A percentile compares a stretch with the other conserved stretches of the same genome.
These are phyloP conservation scores for Mortierella sp. DNA, from an alignment of 371 early-diverging fungal species.

Conservation along the genomic window DNA sequence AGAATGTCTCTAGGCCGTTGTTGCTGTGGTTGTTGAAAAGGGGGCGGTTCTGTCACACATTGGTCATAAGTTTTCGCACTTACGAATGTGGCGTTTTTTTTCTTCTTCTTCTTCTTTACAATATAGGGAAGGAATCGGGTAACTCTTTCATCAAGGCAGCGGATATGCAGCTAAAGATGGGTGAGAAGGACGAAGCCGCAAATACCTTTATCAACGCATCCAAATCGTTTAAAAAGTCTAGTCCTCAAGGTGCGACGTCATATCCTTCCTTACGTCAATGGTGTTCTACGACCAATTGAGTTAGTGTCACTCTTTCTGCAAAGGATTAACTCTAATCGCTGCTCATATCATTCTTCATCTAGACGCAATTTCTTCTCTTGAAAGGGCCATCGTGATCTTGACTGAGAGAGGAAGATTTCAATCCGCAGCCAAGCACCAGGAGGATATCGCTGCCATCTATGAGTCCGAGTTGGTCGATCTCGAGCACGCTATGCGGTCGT, in stretches of 20 bases:
- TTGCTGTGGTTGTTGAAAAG: neutral
- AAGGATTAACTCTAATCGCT: neutral
- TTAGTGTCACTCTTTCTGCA: no score
- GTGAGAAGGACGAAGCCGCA: slow-evolving; percentile 89
- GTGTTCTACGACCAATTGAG: neutral
- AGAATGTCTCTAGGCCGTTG: neutral
- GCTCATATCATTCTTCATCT: neutral
- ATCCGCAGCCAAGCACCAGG: slow-evolving; percentile 92
- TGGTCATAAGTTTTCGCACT: neutral
- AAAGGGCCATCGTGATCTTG: slow-evolving; percentile 82
- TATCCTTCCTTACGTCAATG: neutral
- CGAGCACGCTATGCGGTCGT: slow-evolving; percentile 86
- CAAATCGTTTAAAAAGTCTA: slow-evolving; percentile 86
- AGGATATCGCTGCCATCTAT: slow-evolving; percentile 94
- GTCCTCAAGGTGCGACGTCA: slow-evolving; percentile 73
- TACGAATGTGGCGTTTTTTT: neutral
- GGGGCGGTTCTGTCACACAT: neutral
- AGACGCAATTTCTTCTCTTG: slow-evolving; percentile 83
- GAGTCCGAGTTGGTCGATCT: slow-evolving; percentile 89
- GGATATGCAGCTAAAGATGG: slow-evolving; percentile 71
- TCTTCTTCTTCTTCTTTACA: neutral
- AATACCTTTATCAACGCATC: slow-evolving; percentile 87
- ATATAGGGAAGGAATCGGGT: slow-evolving; percentile 91
- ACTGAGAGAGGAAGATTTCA: slow-evolving; percentile 90
- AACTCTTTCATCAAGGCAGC: slow-evolving; percentile 90